Evolutionary conservation across 257 asterid genomes (phyloP), one percentile per base, ranked within the genome.

Genomic region (Galeopsis tetrahit): DNA sequence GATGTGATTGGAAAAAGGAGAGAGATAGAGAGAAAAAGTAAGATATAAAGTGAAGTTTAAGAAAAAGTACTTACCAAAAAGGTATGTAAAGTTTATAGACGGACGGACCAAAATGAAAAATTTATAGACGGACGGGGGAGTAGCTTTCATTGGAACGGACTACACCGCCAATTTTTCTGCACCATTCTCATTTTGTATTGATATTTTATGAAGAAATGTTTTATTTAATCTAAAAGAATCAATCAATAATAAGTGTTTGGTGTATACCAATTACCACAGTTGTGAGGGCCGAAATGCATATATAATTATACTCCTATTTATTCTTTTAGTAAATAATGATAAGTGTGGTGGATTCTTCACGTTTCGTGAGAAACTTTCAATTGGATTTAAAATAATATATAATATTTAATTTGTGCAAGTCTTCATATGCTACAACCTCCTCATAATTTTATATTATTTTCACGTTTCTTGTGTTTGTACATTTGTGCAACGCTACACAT

Each of bases 401-500:
- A 1, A 0, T 13, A 61, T 51, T 63, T 15, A 42, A 51, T 48
- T 48, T 55, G 52, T 58, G 17, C 53, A 60, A 63, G 68, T 57
- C 49, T 43, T 48, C 62, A 32, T 53, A 32, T 75, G 59, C 56
- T 42, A 73, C 13, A 13, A 43, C 68, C 62, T 28, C 49, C 56
- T 7, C 76, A 1, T 6, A 68, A 34, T 75, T 66, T 75, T 74
- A 58, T 71, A 63, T 58, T 21, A 14, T 5, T 75, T 75, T 42
- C 62, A 14, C 62, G 70, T 73, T 76, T 76, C 73, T 79, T 79
- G 82, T 70, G 81, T 48, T 56, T 13, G 72, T 72, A 70, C 72
- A 53, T 75, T 42, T 73, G 49, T 67, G 36, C 80, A 72, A 76
- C 31, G 80, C 82, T 72, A 78, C 55, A 79, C 88, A 82, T 80